phyloP scores from a whole-genome alignment of 257 asterid genomes.

The Solanum megistacrolobum region DNA sequence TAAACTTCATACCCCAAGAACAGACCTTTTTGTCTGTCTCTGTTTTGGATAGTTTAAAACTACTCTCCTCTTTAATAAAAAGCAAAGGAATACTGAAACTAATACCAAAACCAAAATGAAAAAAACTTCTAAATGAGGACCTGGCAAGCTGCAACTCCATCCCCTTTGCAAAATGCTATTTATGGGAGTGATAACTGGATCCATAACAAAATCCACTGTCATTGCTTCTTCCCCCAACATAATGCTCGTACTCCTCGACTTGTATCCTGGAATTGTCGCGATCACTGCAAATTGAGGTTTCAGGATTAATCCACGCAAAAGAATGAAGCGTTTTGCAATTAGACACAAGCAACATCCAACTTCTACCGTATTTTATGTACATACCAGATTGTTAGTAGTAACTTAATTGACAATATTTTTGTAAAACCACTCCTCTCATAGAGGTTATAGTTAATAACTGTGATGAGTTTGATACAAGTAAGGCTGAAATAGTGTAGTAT shows the following conservation, averaged over 20 bases:
- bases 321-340: not conserved
- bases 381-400: not conserved
- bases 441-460: not conserved
- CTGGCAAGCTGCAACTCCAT: conserved; percentile 39
- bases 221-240: conserved; percentile 47
- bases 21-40: conserved; percentile 25
- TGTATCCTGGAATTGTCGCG: conserved; percentile 64
- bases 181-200: conserved; percentile 23
- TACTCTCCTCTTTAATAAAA: conserved; percentile 53
- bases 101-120: conserved; percentile 31
- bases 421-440: not conserved
- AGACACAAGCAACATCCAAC: not conserved
- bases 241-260: conserved; percentile 43
- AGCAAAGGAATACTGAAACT: conserved; percentile 39
- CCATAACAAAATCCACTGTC: conserved; percentile 62
- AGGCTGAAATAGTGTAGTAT: not conserved
- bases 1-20: not conserved
- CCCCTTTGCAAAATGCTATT: conserved; percentile 16
- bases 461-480: not conserved
- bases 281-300: conserved; percentile 26
- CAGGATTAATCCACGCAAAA: not conserved
- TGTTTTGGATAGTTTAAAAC: conserved; percentile 27
- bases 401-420: not conserved
- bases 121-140: conserved; percentile 25
- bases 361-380: not conserved